phyloP scores from a whole-genome alignment of 495 filamentous ascomycete genomes.

The Neurospora tetraspora region DNA sequence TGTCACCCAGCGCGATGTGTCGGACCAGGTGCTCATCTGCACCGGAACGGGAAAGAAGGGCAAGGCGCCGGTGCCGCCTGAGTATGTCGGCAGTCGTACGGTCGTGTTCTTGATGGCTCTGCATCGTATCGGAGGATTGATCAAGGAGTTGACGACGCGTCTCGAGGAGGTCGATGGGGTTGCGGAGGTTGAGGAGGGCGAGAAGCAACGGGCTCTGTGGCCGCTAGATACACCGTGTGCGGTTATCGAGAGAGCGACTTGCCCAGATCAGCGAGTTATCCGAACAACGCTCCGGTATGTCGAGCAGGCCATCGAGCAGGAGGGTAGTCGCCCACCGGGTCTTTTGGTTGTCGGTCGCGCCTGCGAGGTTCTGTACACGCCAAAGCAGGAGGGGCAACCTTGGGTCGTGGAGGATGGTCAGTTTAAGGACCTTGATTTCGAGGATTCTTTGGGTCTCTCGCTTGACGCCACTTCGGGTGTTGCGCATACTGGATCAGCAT shows the following conservation, averaged over 20 bases:
- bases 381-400: slow-evolving; percentile 36
- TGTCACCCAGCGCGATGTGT: slow-evolving; percentile 76
- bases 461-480: background rate
- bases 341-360: slow-evolving; percentile 79
- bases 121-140: slow-evolving; percentile 66
- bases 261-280: slow-evolving; percentile 88
- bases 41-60: slow-evolving; percentile 94
- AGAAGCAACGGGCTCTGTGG: slow-evolving; percentile 29
- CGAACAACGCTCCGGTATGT: slow-evolving; percentile 74
- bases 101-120: slow-evolving; percentile 95
- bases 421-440: slow-evolving; percentile 55
- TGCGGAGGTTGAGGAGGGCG: slow-evolving; percentile 8
- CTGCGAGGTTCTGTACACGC: slow-evolving; percentile 63
- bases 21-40: slow-evolving; percentile 86
- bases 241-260: slow-evolving; percentile 88
- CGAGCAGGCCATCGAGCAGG: slow-evolving; percentile 73
- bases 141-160: slow-evolving; percentile 50
- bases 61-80: slow-evolving; percentile 67
- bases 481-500: background rate
- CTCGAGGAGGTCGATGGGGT: slow-evolving; percentile 9
- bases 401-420: slow-evolving; percentile 85
- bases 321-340: slow-evolving; percentile 82
- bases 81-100: slow-evolving; percentile 65
- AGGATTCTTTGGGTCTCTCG: slow-evolving; percentile 4
- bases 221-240: slow-evolving; percentile 67